These are phyloP conservation scores for Inga leiocalycina DNA, from an alignment of 306 rosid genomes.

Conservation along the genomic window DNA sequence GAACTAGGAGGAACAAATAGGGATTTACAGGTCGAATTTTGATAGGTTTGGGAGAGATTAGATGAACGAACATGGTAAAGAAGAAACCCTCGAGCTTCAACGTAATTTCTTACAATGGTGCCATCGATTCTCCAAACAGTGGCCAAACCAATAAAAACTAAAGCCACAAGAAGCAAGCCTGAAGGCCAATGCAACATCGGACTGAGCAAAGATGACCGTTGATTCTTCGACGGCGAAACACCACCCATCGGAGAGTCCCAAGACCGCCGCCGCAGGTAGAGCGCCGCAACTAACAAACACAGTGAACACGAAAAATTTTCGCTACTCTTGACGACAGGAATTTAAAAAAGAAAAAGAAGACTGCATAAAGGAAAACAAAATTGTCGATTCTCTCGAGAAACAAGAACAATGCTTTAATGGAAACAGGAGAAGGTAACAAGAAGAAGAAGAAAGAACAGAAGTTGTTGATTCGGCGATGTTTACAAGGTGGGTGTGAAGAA, in stretches of 20 bases:
- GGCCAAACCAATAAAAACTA: conserved; percentile 59
- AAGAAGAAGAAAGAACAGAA: not conserved
- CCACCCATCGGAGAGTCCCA: conserved; percentile 55
- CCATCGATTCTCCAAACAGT: conserved; percentile 81
- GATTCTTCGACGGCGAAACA: conserved; percentile 41
- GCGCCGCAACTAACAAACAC: conserved; percentile 13
- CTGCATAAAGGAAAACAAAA: not conserved
- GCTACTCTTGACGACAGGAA: conserved; percentile 30
- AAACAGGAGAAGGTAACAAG: not conserved
- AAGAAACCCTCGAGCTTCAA: conserved; percentile 55
- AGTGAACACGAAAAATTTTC: conserved; percentile 3
- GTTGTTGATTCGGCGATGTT: not conserved
- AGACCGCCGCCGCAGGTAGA: not conserved
- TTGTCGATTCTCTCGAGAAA: conserved; percentile 24
- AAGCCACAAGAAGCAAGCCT: conserved; percentile 50
- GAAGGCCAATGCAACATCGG: conserved; percentile 71
- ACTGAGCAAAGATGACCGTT: conserved; percentile 39
- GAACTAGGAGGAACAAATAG: conserved; percentile 24
- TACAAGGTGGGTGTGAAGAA: not conserved
- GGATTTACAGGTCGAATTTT: conserved; percentile 15
- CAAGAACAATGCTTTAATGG: not conserved
- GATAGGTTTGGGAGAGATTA: conserved; percentile 41
- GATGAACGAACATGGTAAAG: conserved; percentile 48
- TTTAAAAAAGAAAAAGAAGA: not conserved
- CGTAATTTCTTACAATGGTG: conserved; percentile 47